Evolutionary conservation across 202 grass and related monocot species (phyloP).

Genomic region (Zizania palustris): DNA sequence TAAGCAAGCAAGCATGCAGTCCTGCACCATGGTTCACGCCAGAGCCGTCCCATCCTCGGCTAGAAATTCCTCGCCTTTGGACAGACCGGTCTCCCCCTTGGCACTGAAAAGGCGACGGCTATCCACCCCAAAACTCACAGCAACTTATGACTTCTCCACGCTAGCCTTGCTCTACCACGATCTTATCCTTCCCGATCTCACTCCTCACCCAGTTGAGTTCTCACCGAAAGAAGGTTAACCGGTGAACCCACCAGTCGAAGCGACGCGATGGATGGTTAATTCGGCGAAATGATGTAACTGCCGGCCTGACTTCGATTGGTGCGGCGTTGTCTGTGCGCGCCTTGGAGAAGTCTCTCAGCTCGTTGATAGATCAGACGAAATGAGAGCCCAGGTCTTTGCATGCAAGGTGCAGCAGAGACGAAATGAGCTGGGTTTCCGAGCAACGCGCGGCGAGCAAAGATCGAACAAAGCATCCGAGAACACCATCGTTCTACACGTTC

Average conservation of each 20-base stretch:
- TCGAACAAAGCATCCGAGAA: neutral
- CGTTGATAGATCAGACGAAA: neutral
- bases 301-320: neutral
- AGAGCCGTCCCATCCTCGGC: neutral
- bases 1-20: neutral
- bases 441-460: neutral
- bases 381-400: neutral
- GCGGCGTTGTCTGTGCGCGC: neutral
- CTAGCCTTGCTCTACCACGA: neutral
- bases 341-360: neutral
- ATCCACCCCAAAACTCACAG: neutral
- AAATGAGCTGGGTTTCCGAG: neutral
- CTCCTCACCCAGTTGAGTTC: neutral
- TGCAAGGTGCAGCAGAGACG: neutral
- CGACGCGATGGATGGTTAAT: neutral
- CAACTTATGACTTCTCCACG: no score
- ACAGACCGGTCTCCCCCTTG: slow-evolving; percentile 21
- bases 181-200: neutral
- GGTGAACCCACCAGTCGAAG: neutral
- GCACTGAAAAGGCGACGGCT: neutral
- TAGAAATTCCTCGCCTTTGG: slow-evolving; percentile 23
- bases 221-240: neutral
- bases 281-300: neutral
- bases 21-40: slow-evolving; percentile 24
- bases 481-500: neutral